Percentiles rank a stretch among this genome's conserved stretches.
Conservation (phyloP, 768 basidiomycete genomes). For the Tricholoma sp. region DNA sequence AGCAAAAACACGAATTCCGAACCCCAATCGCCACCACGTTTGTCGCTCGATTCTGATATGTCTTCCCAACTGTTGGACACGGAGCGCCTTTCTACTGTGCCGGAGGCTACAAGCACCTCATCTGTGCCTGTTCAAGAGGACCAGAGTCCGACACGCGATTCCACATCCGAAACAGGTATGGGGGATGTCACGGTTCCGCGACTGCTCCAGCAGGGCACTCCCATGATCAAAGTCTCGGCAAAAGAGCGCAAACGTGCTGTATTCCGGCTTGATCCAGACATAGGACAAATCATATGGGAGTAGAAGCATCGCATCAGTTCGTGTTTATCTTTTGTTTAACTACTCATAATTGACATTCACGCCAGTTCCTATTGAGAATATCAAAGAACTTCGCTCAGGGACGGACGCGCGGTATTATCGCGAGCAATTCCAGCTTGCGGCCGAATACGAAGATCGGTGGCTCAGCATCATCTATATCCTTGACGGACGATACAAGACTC, state of each 20-base stretch:
- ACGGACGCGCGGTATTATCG: slow-evolving; percentile 72
- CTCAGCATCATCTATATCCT: slow-evolving; percentile 83
- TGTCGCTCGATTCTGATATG: background rate
- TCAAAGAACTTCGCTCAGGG: slow-evolving; percentile 84
- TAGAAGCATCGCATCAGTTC: slow-evolving; percentile 58
- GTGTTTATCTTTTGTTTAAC: slow-evolving; percentile 44
- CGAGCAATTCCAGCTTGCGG: slow-evolving; percentile 64
- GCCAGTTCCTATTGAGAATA: slow-evolving; percentile 80
- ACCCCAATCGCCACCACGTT: background rate
- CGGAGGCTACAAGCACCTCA: background rate
- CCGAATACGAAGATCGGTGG: slow-evolving; percentile 73
- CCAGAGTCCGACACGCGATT: slow-evolving; percentile 4
- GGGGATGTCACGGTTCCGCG: slow-evolving; percentile 43
- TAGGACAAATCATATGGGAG: slow-evolving; percentile 76
- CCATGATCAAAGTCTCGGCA: slow-evolving; percentile 80
- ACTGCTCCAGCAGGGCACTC: slow-evolving; percentile 55
- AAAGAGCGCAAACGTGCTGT: slow-evolving; percentile 69
- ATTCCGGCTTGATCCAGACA: slow-evolving; percentile 74
- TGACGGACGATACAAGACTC: slow-evolving; percentile 75
- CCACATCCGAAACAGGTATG: slow-evolving; percentile 10
- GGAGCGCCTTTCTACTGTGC: background rate
- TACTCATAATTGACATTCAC: background rate
- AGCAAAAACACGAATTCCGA: background rate
- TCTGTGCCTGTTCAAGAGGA: background rate
- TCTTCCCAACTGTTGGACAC: background rate